These are phyloP conservation scores for Daedaleopsis sinensis DNA, from an alignment of 768 basidiomycete species.

Conservation along the genomic window DNA sequence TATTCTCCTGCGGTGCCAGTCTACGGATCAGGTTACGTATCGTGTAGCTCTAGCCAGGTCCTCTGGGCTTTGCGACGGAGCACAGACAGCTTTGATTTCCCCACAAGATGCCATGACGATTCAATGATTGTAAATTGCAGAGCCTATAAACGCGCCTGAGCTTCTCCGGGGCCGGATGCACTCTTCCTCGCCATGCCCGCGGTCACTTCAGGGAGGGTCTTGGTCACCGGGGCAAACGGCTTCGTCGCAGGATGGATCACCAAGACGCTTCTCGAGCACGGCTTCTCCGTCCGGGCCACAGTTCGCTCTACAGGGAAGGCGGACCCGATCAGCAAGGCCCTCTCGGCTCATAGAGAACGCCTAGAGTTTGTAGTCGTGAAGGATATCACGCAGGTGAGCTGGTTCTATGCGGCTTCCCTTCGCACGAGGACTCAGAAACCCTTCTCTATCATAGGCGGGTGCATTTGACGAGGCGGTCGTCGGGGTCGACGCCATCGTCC, in stretches of 20 bases:
- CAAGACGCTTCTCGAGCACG: slow-evolving; percentile 53
- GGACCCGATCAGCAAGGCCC: slow-evolving; percentile 51
- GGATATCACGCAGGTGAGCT: slow-evolving; percentile 57
- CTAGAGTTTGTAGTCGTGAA: slow-evolving; percentile 68
- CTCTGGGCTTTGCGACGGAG: no score
- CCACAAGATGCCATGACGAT: no score
- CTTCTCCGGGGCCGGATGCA: no score
- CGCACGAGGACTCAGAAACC: neutral
- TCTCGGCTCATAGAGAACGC: slow-evolving; percentile 51
- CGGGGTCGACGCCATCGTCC: slow-evolving; percentile 26
- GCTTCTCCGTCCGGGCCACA: slow-evolving; percentile 63
- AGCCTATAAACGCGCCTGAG: no score
- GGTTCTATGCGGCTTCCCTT: slow-evolving; percentile 2
- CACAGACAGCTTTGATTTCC: no score
- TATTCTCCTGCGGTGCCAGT: no score
- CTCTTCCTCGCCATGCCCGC: slow-evolving; percentile 33
- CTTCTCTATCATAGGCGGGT: slow-evolving; percentile 14
- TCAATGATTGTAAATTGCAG: no score
- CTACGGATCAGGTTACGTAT: no score
- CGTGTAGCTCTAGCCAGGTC: no score
- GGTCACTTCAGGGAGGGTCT: slow-evolving; percentile 39
- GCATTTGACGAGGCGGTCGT: slow-evolving; percentile 28
- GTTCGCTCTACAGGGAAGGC: slow-evolving; percentile 63
- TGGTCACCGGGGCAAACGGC: slow-evolving; percentile 52
- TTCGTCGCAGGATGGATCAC: slow-evolving; percentile 52